These are phyloP conservation scores for Artemisia annua DNA, from an alignment of 129 eudicot genomes.

Conservation along the genomic window DNA sequence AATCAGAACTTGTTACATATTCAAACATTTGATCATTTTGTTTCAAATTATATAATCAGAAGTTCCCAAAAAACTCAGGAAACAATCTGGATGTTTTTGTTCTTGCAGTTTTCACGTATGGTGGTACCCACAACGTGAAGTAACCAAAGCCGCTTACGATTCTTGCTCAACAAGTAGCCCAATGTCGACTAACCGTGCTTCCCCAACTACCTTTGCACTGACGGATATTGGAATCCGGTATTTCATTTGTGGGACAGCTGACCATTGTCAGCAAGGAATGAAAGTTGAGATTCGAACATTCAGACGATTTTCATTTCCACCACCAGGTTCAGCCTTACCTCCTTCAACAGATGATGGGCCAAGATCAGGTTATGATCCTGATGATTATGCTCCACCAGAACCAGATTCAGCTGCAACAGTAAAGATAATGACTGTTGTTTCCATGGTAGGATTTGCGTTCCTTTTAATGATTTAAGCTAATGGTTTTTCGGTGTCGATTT, in stretches of 20 bases:
- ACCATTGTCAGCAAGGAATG: constrained; percentile 77
- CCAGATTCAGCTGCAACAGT: constrained; percentile 38
- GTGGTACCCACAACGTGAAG: too few relatives aligned
- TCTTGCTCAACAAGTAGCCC: constrained; percentile 49
- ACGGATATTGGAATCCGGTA: too few relatives aligned
- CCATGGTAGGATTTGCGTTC: constrained; percentile 36
- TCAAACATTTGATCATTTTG: too few relatives aligned
- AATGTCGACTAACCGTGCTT: constrained; percentile 21
- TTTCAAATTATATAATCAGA: too few relatives aligned
- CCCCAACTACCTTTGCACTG: constrained; percentile 45
- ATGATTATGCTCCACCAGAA: constrained; percentile 11
- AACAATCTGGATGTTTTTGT: too few relatives aligned
- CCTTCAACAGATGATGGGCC: background rate
- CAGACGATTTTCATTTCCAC: constrained; percentile 5
- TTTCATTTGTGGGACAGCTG: constrained; percentile 51
- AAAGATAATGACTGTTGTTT: constrained; percentile 25
- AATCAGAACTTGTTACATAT: too few relatives aligned
- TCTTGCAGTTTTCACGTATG: too few relatives aligned
- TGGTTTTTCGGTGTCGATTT: background rate
- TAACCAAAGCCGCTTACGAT: constrained; percentile 49
- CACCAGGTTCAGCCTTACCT: constrained; percentile 10
- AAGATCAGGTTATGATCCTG: background rate
- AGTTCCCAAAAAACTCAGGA: too few relatives aligned
- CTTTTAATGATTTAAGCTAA: constrained; percentile 28
- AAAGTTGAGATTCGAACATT: constrained; percentile 48